phyloP scores from a whole-genome alignment of 306 rosid species.

The Vigna hirtella region DNA sequence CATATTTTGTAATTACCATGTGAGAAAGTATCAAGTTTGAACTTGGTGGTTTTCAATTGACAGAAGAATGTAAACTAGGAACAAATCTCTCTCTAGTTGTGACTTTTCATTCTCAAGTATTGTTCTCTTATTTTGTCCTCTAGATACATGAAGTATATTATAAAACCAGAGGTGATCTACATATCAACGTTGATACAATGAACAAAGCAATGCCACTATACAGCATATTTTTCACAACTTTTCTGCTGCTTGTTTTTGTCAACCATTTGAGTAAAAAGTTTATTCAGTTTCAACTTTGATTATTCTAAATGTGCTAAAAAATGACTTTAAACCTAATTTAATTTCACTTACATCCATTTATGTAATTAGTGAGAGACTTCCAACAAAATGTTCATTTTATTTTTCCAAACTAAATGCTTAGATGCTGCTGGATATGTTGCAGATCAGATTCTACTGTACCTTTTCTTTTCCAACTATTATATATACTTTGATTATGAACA shows the following conservation, averaged over 20 bases:
- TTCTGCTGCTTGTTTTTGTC: constrained; percentile 13
- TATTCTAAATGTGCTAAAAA: neutral
- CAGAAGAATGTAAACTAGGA: constrained; percentile 55
- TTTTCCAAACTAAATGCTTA: constrained; percentile 6
- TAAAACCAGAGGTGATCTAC: constrained; percentile 30
- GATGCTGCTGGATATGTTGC: constrained; percentile 4
- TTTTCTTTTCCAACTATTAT: neutral
- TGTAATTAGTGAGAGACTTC: too few relatives aligned
- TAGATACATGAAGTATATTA: constrained; percentile 33
- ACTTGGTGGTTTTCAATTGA: constrained; percentile 46
- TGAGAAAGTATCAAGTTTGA: constrained; percentile 48
- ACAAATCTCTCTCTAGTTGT: constrained; percentile 43
- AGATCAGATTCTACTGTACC: neutral
- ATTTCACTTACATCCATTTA: too few relatives aligned
- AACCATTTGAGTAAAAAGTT: constrained; percentile 13
- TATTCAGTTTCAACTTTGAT: neutral
- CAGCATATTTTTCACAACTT: constrained; percentile 23
- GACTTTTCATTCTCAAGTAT: constrained; percentile 50
- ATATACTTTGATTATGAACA: neutral
- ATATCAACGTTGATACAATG: constrained; percentile 22
- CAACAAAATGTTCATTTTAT: neutral
- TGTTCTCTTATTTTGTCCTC: constrained; percentile 48
- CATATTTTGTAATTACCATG: constrained; percentile 52
- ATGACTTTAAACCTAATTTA: too few relatives aligned
- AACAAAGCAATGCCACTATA: constrained; percentile 37